A percentile compares a stretch with the other conserved stretches of the same genome.
Conservation (phyloP, 2,329 filamentous ascomycete species). For the Aquanectria penicillioides region DNA sequence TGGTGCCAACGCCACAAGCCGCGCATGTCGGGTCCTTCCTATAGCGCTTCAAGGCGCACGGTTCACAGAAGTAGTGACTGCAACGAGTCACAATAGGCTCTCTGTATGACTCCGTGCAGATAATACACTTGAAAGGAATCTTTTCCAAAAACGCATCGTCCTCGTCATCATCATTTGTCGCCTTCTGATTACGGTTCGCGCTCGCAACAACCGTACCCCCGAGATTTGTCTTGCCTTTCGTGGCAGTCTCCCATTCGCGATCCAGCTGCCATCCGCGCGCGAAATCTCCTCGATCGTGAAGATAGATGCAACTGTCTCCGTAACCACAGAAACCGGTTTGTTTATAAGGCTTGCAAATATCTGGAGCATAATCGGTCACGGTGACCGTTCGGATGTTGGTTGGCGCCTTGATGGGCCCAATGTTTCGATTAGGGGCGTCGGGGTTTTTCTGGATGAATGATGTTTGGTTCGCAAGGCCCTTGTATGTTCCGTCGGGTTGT, state of each 20-base stretch:
- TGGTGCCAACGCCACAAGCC: slow-evolving; percentile 84
- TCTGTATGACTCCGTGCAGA: slow-evolving; percentile 83
- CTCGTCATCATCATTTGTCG: slow-evolving; percentile 57
- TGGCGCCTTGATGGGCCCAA: slow-evolving; percentile 88
- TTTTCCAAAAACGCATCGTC: slow-evolving; percentile 80
- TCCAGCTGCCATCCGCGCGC: slow-evolving; percentile 97
- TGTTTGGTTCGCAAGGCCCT: slow-evolving; percentile 76
- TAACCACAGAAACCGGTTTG: slow-evolving; percentile 67
- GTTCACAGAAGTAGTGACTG: slow-evolving; percentile 95
- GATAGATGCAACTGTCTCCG: slow-evolving; percentile 71
- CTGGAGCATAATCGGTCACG: slow-evolving; percentile 88
- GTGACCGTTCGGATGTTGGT: slow-evolving; percentile 93
- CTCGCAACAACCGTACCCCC: slow-evolving; percentile 71
- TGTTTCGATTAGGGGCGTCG: slow-evolving; percentile 72
- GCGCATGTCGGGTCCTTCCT: slow-evolving; percentile 88
- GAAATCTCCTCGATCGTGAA: slow-evolving; percentile 81
- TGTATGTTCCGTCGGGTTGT: slow-evolving; percentile 75
- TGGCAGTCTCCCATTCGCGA: slow-evolving; percentile 88
- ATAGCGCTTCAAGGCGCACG: slow-evolving; percentile 87
- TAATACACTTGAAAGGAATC: slow-evolving; percentile 90
- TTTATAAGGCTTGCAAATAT: slow-evolving; percentile 91
- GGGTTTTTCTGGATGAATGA: slow-evolving; percentile 85
- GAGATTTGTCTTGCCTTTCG: slow-evolving; percentile 73
- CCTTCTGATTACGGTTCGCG: slow-evolving; percentile 58
- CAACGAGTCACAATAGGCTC: slow-evolving; percentile 88